Evolutionary conservation across 805 yeast species (phyloP), one percentile per base, ranked within the genome.

Genomic region (Pichia eremophila): DNA sequence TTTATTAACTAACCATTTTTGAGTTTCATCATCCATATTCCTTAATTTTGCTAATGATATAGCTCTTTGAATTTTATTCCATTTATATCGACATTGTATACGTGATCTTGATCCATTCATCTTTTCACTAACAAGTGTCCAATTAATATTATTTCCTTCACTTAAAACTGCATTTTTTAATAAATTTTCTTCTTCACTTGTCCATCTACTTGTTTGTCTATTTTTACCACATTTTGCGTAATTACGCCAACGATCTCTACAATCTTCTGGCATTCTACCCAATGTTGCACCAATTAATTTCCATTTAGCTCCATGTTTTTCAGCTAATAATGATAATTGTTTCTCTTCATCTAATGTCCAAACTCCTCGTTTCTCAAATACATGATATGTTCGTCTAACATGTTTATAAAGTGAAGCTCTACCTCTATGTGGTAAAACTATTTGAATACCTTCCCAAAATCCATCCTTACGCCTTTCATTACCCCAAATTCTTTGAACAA

Each of bases 261-360:
- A 90, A 66, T 91, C 98, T 60, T 91, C 98, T 0, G 98, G 97
- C 98, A 91, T 91, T 58, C 98, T 73, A 14, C 85, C 87, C 78
- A 91, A 71, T 8, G 71, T 69, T 46, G 74, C 74, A 8, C 97
- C 97, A 51, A 91, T 85, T 39, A 72, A 71, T 55, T 87, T 87
- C 98, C 98, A 91, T 59, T 85, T 88, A 17, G 93, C 88, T 49
- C 81, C 87, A 55, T 78, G 76, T 27, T 80, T 78, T 10, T 74
- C 64, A 11, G 86, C 85, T 45, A 86, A 67, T 46, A 73, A 73
- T 2, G 79, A 78, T 46, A 91, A 70, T 43, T 74, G 72, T 37
- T 68, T 74, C 63, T 91, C 97, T 52, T 90, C 96, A 51, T 79
- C 87, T 9, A 77, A 70, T 1, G 85, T 81, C 98, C 98, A 91